Base-by-base conservation (phyloP, 345 rosid species). In the Stellera chamaejasme region DNA sequence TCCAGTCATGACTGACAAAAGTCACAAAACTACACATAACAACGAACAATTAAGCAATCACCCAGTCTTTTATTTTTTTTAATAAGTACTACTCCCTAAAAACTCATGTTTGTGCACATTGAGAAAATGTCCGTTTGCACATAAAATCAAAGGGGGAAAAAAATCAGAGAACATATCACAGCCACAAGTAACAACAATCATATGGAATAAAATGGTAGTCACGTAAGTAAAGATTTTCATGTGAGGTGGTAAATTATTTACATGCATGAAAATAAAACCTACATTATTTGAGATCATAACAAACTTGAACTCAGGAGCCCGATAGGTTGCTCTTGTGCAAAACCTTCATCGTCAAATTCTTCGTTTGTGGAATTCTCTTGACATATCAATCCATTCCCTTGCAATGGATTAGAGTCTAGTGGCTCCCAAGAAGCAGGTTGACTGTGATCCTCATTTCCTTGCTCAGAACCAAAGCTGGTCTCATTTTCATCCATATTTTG, bases 291-390 rank as follows among this genome's bases (percentile, higher is more conserved):
- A 59, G 65, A 63, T 79, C 75, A 78, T 56, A 51, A 62, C 58
- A 78, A 66, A 69, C 80, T 69, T 62, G 77, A 65, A 63, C 83
- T 75, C 56, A 75, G 51, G 11, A 80, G 75, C 68, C 70, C 89
- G 41, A 59, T 73, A 0, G 79, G 65, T 54, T 72, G 72, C 39
- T 81, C 85, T 64, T 69, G 69, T 54, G 67, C 77, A 66, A 79
- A 88, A 39, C 80, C 61, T 65, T 76, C 92, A 53, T 88, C 88
- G 41, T 82, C 96, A 76, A 93, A 89, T 67, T 87, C 97, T 59
- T 84, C 91, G 75, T 79, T 83, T 26, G 78, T 83, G 55, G 97
- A 87, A 78, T 89, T 83, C 75, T 89, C 94, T 70, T 79, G 96
- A 70, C 96, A 84, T 45, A 79, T 47, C 66, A 93, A 75, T 49